Evolutionary conservation across 768 basidiomycete genomes (phyloP).

Genomic region (Tephrocybe sp.): DNA sequence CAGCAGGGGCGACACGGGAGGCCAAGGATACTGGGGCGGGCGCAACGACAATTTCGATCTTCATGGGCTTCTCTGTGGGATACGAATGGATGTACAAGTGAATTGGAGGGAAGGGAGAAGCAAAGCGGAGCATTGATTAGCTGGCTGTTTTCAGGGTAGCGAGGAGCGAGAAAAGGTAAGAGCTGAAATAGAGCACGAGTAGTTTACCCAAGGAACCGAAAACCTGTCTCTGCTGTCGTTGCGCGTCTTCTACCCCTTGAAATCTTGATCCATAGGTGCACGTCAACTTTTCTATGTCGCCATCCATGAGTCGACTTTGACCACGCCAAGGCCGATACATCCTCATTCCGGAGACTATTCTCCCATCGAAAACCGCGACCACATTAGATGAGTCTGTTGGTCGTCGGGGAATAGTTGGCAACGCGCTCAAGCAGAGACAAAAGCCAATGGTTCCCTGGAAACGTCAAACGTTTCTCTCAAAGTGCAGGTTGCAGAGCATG

Average conservation of each 20-base stretch:
- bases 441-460: constrained; percentile 39
- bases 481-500: constrained; percentile 21
- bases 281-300: constrained; percentile 1
- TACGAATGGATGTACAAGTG: constrained; percentile 32
- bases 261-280: constrained; percentile 14
- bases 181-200: constrained; percentile 27
- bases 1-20: constrained; percentile 80
- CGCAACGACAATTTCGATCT: constrained; percentile 96
- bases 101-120: constrained; percentile 30
- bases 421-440: constrained; percentile 41
- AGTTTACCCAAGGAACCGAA: constrained; percentile 35
- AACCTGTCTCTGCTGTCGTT: constrained; percentile 39
- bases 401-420: constrained; percentile 14
- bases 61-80: constrained; percentile 90
- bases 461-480: constrained; percentile 32
- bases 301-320: neutral
- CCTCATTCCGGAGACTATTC: constrained; percentile 1
- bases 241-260: constrained; percentile 4
- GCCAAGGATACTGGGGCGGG: constrained; percentile 70
- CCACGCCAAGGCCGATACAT: neutral
- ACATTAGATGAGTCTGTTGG: constrained; percentile 26
- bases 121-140: constrained; percentile 47
- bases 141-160: constrained; percentile 40
- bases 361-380: constrained; percentile 9
- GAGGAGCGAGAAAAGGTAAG: constrained; percentile 38